Evolutionary conservation across 352 stramenopile genomes (phyloP).

Genomic region (Phytophthora macrochlamydospora): DNA sequence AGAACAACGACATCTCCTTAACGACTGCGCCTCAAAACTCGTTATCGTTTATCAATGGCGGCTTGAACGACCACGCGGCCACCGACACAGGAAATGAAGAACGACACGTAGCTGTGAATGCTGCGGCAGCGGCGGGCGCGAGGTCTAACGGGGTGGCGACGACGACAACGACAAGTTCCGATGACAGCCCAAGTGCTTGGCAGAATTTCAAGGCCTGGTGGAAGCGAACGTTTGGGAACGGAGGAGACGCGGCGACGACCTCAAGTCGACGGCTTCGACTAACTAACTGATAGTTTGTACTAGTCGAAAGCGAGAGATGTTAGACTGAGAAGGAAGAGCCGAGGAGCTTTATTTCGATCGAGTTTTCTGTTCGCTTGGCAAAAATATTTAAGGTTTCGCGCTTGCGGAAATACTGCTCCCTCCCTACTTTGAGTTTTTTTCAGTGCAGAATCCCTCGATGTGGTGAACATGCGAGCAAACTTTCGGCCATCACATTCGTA

Average conservation of each 20-base stretch:
- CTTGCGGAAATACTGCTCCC: no score
- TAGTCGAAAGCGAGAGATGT: no score
- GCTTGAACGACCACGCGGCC: background rate
- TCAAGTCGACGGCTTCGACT: conserved; percentile 14
- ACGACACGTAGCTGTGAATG: background rate
- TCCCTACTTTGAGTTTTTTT: no score
- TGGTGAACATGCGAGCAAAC: no score
- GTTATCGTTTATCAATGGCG: background rate
- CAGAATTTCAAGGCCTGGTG: conserved; percentile 20
- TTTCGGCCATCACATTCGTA: no score
- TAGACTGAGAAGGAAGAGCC: no score
- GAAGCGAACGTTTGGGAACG: conserved; percentile 1
- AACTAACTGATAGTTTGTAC: conserved; percentile 57
- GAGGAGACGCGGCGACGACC: background rate
- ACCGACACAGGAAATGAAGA: background rate
- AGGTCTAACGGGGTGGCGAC: conserved; percentile 3
- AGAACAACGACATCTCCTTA: no score
- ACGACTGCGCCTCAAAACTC: no score
- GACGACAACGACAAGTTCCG: conserved; percentile 13
- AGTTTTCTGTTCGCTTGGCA: no score
- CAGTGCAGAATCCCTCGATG: no score
- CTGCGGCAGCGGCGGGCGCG: background rate
- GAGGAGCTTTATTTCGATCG: no score
- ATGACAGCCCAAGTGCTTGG: background rate
- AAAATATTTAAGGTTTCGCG: no score